A percentile compares a stretch with the other conserved stretches of the same genome.
Conservation (phyloP, 768 basidiomycete genomes). For the Tylopilus balloui region DNA sequence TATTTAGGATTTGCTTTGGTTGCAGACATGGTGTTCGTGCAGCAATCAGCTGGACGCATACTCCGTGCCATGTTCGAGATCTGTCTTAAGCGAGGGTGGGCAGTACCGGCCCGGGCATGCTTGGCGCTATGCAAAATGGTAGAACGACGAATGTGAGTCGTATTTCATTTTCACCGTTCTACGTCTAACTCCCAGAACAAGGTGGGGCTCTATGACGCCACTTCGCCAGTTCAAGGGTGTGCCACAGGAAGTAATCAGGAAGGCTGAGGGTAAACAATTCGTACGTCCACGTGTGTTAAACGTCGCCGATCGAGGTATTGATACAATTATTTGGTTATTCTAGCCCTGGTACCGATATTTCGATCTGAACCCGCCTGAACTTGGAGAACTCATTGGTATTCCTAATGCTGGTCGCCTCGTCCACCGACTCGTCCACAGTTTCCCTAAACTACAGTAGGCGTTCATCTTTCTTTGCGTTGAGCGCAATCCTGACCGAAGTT, state of each 20-base stretch:
- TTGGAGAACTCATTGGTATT: slow-evolving; percentile 92
- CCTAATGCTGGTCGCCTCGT: slow-evolving; percentile 91
- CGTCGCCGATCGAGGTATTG: not conserved
- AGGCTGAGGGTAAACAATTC: slow-evolving; percentile 97
- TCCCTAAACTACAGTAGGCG: slow-evolving; percentile 87
- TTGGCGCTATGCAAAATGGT: slow-evolving; percentile 97
- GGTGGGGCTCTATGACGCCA: slow-evolving; percentile 98
- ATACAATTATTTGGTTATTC: not conserved
- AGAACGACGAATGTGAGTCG: slow-evolving; percentile 69
- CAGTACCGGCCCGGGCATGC: slow-evolving; percentile 85
- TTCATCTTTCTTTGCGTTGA: not conserved
- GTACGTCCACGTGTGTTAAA: slow-evolving; percentile 39
- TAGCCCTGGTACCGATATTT: slow-evolving; percentile 97
- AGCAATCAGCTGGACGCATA: slow-evolving; percentile 85
- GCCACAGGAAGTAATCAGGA: slow-evolving; percentile 76
- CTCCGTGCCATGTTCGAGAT: slow-evolving; percentile 5
- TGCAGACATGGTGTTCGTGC: slow-evolving; percentile 85
- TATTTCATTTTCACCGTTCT: not conserved
- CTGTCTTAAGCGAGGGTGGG: slow-evolving; percentile 82
- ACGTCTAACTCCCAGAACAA: slow-evolving; percentile 26
- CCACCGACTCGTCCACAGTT: slow-evolving; percentile 89
- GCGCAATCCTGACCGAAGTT: not conserved
- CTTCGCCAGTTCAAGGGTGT: slow-evolving; percentile 93
- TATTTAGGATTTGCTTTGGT: slow-evolving; percentile 1
- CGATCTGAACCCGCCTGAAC: slow-evolving; percentile 84